Conservation (phyloP, 2,329 filamentous ascomycete species). For the Claviceps purpurea region DNA sequence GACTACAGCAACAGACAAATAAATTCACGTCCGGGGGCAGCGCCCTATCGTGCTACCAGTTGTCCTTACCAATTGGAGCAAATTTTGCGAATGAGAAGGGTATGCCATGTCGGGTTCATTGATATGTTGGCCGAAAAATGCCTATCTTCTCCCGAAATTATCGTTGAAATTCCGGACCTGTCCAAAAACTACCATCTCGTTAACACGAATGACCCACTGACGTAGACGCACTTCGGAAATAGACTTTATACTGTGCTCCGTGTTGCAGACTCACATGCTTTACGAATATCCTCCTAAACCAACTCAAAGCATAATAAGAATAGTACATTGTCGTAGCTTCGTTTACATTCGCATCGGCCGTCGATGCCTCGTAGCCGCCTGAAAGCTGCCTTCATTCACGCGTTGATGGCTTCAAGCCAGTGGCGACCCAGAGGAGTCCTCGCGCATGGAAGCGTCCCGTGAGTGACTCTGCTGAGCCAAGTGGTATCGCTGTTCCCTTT, state of each 20-base stretch:
- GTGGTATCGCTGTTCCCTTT: conserved; percentile 9
- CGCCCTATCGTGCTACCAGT: background rate
- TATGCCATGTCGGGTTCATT: background rate
- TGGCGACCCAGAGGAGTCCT: conserved; percentile 2
- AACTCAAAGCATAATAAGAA: background rate
- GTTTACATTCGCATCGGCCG: no score
- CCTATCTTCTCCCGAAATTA: background rate
- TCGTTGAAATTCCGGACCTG: background rate
- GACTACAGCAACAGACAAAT: background rate
- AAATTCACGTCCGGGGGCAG: background rate
- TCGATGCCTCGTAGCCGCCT: background rate
- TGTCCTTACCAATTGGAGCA: no score
- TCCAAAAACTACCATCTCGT: background rate
- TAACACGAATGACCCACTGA: background rate
- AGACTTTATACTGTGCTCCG: background rate
- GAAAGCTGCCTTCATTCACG: background rate
- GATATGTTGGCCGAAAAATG: background rate
- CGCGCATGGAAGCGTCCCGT: conserved; percentile 6
- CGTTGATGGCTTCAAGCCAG: background rate
- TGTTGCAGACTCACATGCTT: background rate
- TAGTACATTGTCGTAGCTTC: background rate
- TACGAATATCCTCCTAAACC: background rate
- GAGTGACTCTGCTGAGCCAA: conserved; percentile 11
- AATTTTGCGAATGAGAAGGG: background rate
- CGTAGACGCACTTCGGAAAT: no score